These are phyloP conservation scores for Ailanthus altissimus DNA, from an alignment of 345 rosid species.

Conservation along the genomic window DNA sequence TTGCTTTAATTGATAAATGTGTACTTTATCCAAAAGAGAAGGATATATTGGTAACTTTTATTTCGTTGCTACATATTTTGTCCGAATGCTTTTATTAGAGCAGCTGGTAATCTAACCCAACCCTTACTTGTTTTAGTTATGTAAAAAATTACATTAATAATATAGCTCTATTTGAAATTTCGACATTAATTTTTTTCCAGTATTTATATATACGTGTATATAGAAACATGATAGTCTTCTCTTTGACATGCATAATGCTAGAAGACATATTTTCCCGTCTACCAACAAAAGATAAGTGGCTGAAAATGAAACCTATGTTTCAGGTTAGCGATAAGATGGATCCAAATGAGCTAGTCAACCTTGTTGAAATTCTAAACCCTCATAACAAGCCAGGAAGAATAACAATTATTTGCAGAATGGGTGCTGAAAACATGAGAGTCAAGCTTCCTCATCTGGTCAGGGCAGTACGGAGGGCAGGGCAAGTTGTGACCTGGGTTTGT, in stretches of 20 bases:
- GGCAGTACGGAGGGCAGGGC: constrained; percentile 64
- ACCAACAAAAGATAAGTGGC: neutral
- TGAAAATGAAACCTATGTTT: constrained; percentile 25
- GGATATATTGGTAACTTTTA: too few species aligned
- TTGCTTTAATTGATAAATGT: neutral
- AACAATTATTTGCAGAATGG: constrained; percentile 61
- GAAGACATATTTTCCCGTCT: neutral
- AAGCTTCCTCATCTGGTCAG: constrained; percentile 62
- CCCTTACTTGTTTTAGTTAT: neutral
- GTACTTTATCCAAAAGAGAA: neutral
- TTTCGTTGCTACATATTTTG: too few species aligned
- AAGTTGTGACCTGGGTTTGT: constrained; percentile 65
- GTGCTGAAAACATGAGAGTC: constrained; percentile 67
- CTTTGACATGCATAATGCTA: neutral
- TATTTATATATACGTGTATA: neutral
- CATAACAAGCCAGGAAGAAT: constrained; percentile 61
- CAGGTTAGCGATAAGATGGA: constrained; percentile 72
- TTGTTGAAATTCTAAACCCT: constrained; percentile 57
- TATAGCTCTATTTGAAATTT: neutral
- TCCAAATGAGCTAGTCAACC: constrained; percentile 60
- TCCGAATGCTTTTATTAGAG: neutral
- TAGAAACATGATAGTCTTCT: neutral
- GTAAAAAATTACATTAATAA: neutral
- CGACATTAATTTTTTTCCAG: neutral
- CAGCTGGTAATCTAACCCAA: neutral